These are phyloP conservation scores for Clarireedia sp. DNA, from an alignment of 2,329 filamentous ascomycete genomes.

Conservation along the genomic window DNA sequence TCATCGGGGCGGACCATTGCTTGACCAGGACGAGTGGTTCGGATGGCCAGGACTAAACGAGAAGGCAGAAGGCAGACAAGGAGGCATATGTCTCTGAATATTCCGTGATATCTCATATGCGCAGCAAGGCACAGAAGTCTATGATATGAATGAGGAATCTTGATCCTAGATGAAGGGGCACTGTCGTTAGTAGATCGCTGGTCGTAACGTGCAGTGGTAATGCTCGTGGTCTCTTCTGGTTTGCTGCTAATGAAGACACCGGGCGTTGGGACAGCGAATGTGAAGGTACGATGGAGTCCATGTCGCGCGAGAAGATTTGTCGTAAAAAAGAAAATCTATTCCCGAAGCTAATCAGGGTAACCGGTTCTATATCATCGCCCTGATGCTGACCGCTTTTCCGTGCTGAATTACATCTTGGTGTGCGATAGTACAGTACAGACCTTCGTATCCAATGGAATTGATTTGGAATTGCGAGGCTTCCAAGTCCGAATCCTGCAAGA, in stretches of 20 bases:
- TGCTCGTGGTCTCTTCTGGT: neutral
- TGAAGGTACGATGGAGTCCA: neutral
- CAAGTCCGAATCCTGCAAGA: neutral
- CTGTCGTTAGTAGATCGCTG: neutral
- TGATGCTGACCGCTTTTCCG: neutral
- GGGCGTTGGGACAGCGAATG: neutral
- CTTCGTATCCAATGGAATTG: neutral
- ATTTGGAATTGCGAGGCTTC: neutral
- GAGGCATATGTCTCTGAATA: neutral
- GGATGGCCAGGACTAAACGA: neutral
- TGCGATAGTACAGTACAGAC: neutral
- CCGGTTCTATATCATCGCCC: conserved; percentile 8
- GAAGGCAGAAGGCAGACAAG: neutral
- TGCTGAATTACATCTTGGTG: neutral
- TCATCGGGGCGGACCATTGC: conserved; percentile 4
- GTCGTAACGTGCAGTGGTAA: neutral
- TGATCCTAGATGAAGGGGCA: neutral
- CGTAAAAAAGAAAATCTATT: conserved; percentile 4
- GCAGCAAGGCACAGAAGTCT: conserved; percentile 2
- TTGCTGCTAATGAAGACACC: neutral
- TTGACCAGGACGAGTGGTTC: neutral
- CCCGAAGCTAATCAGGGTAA: conserved; percentile 2
- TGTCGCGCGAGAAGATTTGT: neutral
- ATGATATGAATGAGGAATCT: neutral
- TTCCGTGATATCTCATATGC: neutral